phyloP scores from a whole-genome alignment of 2,329 filamentous ascomycete genomes.

The Magnaporthiopsis incrustans region DNA sequence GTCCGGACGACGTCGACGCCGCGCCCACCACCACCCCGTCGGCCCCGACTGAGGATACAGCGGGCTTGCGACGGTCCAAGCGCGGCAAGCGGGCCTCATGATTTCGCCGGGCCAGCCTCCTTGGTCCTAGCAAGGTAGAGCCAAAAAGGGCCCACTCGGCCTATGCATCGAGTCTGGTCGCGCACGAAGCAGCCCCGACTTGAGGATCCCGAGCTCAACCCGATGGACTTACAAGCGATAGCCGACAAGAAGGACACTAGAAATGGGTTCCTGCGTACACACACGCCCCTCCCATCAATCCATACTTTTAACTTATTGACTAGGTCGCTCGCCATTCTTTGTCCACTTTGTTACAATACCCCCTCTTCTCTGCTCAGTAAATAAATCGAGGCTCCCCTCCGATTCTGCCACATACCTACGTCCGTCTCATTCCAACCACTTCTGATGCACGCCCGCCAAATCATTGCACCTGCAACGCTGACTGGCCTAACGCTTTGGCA shows the following conservation, averaged over 20 bases:
- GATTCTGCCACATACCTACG: not conserved
- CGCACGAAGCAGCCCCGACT: not conserved
- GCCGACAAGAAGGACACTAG: too few species aligned
- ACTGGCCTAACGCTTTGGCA: too few species aligned
- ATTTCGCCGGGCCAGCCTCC: not conserved
- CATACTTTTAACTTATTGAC: not conserved
- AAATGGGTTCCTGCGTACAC: not conserved
- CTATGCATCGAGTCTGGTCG: not conserved
- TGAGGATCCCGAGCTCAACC: not conserved
- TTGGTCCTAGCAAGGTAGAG: not conserved
- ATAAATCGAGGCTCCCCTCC: too few species aligned
- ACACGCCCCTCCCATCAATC: not conserved
- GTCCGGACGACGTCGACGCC: not conserved
- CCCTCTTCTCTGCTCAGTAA: too few species aligned
- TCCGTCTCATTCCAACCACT: too few species aligned
- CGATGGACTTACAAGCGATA: not conserved
- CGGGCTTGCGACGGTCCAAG: constrained; percentile 10
- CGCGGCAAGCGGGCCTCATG: constrained; percentile 10
- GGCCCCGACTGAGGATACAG: not conserved
- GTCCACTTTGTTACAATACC: not conserved
- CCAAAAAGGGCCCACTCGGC: too few species aligned
- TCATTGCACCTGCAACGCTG: too few species aligned
- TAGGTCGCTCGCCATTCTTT: not conserved
- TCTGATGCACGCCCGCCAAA: too few species aligned
- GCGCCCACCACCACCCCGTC: not conserved